phyloP scores from a whole-genome alignment of 805 yeast species.

The Candida insectorum region DNA sequence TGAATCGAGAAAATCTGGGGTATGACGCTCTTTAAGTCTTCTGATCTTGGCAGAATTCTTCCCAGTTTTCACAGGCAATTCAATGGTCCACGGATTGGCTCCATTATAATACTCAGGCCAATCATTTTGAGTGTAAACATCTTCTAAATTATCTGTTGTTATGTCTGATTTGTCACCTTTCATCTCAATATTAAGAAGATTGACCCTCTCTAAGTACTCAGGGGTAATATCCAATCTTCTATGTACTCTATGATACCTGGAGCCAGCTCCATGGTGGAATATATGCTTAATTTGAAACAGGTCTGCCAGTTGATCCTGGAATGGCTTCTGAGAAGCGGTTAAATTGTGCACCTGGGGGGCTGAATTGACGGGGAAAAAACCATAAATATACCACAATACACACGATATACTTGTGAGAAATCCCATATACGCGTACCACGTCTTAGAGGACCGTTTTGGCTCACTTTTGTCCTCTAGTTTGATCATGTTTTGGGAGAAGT shows the following conservation, averaged over 20 bases:
- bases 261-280: slow-evolving; percentile 57
- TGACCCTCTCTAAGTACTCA: slow-evolving; percentile 22
- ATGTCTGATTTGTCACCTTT: slow-evolving; percentile 2
- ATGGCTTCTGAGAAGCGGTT: too few species aligned
- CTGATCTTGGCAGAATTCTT: slow-evolving; percentile 15
- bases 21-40: slow-evolving; percentile 35
- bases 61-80: slow-evolving; percentile 25
- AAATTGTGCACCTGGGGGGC: too few species aligned
- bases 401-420: too few species aligned
- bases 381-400: too few species aligned
- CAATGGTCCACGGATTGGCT: slow-evolving; percentile 39
- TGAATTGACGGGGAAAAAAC: too few species aligned
- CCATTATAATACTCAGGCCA: slow-evolving; percentile 32
- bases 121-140: slow-evolving; percentile 22
- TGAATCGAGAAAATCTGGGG: slow-evolving; percentile 63
- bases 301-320: neutral
- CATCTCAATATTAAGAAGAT: slow-evolving; percentile 4
- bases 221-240: slow-evolving; percentile 50
- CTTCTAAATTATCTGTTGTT: slow-evolving; percentile 13
- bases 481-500: too few species aligned
- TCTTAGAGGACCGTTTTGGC: too few species aligned
- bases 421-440: too few species aligned
- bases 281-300: slow-evolving; percentile 49
- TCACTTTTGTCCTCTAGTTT: too few species aligned
- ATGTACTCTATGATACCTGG: slow-evolving; percentile 36